Percentiles rank a stretch among this genome's conserved stretches.
phyloP scores from a whole-genome alignment of 106 monocot species.

The Dactylorhiza incarnata region DNA sequence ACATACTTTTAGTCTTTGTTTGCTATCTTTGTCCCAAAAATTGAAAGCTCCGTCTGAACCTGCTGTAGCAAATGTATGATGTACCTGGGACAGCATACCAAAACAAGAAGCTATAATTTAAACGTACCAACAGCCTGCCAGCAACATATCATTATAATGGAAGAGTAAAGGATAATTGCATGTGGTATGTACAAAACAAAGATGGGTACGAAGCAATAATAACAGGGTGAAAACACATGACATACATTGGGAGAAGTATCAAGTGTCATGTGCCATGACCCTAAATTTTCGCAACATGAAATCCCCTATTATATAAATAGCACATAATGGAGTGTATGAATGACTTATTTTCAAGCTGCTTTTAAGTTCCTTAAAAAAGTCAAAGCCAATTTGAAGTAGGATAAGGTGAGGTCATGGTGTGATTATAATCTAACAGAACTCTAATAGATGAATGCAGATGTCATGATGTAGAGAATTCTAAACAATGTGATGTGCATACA shows the following conservation, averaged over 20 bases:
- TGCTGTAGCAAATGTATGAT: constrained; percentile 92
- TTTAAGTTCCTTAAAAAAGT: no score
- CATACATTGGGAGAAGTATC: neutral
- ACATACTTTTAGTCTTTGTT: constrained; percentile 88
- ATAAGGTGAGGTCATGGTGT: no score
- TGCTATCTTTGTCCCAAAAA: constrained; percentile 99
- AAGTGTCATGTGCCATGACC: neutral
- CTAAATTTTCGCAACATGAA: neutral
- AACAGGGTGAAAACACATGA: neutral
- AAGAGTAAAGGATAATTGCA: neutral
- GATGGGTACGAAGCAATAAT: neutral
- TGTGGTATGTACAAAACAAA: neutral
- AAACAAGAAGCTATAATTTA: neutral
- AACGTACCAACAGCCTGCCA: neutral
- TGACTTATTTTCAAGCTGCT: no score
- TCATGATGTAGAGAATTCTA: no score
- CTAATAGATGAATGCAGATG: no score
- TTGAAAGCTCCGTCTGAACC: constrained; percentile 98
- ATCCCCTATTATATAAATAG: neutral
- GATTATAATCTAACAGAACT: no score
- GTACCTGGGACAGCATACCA: constrained; percentile 42
- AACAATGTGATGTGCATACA: no score
- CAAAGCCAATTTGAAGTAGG: no score
- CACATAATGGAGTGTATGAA: neutral
- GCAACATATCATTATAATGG: neutral